phyloP scores from a whole-genome alignment of 2,329 filamentous ascomycete species.

The Bisporella sp. region DNA sequence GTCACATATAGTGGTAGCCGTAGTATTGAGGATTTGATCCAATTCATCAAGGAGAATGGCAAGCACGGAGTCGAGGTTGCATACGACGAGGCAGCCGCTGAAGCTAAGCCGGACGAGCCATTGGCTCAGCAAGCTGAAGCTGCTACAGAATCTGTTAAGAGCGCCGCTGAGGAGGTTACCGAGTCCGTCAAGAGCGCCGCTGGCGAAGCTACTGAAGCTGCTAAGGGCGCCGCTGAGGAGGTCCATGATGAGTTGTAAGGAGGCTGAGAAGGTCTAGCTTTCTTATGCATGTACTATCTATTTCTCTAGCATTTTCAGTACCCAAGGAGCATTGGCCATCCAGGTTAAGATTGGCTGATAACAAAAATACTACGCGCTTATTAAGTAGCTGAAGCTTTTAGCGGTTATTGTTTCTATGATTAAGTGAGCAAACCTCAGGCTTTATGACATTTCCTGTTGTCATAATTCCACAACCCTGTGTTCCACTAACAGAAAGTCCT shows the following conservation, averaged over 20 bases:
- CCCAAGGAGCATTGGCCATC: background rate
- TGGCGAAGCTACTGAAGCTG: slow-evolving; percentile 38
- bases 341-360: background rate
- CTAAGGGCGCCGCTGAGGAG: slow-evolving; percentile 25
- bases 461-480: too few species aligned
- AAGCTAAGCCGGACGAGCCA: slow-evolving; percentile 36
- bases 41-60: slow-evolving; percentile 93
- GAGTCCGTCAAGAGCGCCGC: slow-evolving; percentile 41
- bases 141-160: slow-evolving; percentile 29
- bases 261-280: slow-evolving; percentile 7
- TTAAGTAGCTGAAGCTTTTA: background rate
- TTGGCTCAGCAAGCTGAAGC: slow-evolving; percentile 32
- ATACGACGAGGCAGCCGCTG: slow-evolving; percentile 47
- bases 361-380: background rate
- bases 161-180: slow-evolving; percentile 38
- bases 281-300: slow-evolving; percentile 21
- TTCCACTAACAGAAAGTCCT: too few species aligned
- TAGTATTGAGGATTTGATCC: slow-evolving; percentile 82
- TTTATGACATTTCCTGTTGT: too few species aligned
- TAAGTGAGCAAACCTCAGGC: too few species aligned
- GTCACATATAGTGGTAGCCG: slow-evolving; percentile 83
- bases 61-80: slow-evolving; percentile 72
- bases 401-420: too few species aligned
- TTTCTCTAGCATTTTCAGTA: background rate
- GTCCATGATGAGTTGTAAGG: slow-evolving; percentile 72